Evolutionary conservation across 305 asterid genomes (phyloP).

Genomic region (Lippia alba): DNA sequence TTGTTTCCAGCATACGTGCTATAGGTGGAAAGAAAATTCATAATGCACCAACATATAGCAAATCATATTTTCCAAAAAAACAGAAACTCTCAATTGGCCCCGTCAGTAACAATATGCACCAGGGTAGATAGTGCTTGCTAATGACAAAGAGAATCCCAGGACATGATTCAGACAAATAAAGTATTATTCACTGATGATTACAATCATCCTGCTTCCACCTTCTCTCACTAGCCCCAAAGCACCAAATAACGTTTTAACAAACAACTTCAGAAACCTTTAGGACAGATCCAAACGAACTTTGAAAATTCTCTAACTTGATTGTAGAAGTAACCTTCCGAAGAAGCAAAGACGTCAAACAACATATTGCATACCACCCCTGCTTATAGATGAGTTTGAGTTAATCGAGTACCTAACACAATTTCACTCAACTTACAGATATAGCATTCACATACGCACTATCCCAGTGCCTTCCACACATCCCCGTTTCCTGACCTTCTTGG

Average conservation of each 20-base stretch:
- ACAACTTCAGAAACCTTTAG: conserved; percentile 1
- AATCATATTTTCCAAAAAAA: not conserved
- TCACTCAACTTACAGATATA: conserved; percentile 11
- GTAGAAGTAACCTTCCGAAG: conserved; percentile 13
- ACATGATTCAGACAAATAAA: conserved; percentile 9
- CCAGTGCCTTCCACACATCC: not conserved
- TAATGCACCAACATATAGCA: not conserved
- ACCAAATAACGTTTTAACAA: conserved; percentile 7
- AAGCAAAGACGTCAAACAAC: conserved; percentile 4
- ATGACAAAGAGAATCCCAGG: conserved; percentile 10
- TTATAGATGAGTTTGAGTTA: conserved; percentile 4
- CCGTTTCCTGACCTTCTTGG: not conserved
- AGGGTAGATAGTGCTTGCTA: not conserved
- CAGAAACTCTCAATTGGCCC: not conserved
- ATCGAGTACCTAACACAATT: conserved; percentile 6
- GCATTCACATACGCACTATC: not conserved
- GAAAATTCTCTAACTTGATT: not conserved
- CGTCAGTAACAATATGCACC: conserved; percentile 4
- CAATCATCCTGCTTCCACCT: conserved; percentile 4
- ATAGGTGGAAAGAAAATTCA: conserved; percentile 15
- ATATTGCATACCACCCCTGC: conserved; percentile 13
- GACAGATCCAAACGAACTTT: not conserved
- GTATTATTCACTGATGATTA: not conserved
- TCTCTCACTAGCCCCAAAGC: conserved; percentile 16
- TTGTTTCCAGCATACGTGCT: not conserved